phyloP scores from a whole-genome alignment of 2,329 filamentous ascomycete species.

The Fusarium newnesense region DNA sequence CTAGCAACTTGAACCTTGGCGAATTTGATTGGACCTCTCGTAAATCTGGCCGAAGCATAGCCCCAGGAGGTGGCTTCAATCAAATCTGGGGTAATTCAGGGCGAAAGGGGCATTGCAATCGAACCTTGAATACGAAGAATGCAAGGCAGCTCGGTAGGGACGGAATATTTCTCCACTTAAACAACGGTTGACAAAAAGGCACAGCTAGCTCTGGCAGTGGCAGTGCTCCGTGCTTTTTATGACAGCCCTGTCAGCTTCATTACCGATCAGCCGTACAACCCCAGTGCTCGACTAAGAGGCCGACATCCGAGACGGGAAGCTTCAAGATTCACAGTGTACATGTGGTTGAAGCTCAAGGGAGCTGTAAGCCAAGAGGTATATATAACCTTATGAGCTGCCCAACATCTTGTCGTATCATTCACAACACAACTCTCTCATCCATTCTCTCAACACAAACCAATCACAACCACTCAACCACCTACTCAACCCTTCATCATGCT shows the following conservation, averaged over 20 bases:
- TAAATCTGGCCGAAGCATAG: background rate
- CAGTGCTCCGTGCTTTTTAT: background rate
- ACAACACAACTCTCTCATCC: background rate
- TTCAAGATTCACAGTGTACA: background rate
- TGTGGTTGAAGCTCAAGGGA: too few species aligned
- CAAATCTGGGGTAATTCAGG: background rate
- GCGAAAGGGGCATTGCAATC: background rate
- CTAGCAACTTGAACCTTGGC: accelerated
- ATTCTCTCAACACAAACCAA: background rate
- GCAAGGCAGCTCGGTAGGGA: background rate
- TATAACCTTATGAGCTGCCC: background rate
- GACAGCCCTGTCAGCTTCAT: background rate
- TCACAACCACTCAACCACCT: background rate
- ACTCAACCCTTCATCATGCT: slow-evolving; percentile 11
- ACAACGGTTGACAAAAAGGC: background rate
- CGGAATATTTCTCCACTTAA: background rate
- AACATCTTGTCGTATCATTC: background rate
- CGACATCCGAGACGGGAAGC: background rate
- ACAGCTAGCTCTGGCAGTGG: background rate
- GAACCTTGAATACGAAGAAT: background rate
- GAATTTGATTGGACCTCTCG: background rate
- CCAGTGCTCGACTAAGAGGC: background rate
- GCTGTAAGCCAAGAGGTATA: background rate
- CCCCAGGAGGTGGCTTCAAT: background rate
- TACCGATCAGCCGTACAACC: background rate